Conservation (phyloP, 148 eudicot genomes). For the Rhododendron henanense region DNA sequence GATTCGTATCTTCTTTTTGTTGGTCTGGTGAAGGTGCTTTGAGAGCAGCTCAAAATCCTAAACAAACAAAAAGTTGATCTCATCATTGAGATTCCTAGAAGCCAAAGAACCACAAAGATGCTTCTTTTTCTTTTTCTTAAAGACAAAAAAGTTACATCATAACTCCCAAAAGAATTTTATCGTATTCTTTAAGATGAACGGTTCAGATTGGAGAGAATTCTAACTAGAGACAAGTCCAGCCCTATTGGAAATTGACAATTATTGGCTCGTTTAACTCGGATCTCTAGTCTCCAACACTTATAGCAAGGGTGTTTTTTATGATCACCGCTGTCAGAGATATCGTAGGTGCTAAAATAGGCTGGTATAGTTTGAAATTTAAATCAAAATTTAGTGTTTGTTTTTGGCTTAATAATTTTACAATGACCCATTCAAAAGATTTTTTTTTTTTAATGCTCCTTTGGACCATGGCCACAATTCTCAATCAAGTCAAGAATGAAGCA, state of each 20-base stretch:
- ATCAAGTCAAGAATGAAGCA: not conserved
- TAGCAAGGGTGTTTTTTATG: too few relatives aligned
- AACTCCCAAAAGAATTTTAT: not conserved
- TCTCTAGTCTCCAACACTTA: too few relatives aligned
- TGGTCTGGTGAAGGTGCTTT: not conserved
- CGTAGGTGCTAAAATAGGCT: too few relatives aligned
- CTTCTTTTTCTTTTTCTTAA: not conserved
- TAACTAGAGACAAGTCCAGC: too few relatives aligned
- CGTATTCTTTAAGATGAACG: not conserved
- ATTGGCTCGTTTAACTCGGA: too few relatives aligned
- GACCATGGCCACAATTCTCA: not conserved
- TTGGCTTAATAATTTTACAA: not conserved
- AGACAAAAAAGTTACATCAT: not conserved
- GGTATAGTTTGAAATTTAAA: too few relatives aligned
- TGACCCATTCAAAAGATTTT: not conserved
- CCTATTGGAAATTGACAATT: too few relatives aligned
- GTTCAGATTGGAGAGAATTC: not conserved
- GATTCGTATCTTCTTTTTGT: not conserved
- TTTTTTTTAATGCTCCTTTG: too few relatives aligned
- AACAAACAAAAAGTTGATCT: not conserved
- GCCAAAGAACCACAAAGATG: not conserved
- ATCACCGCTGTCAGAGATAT: too few relatives aligned
- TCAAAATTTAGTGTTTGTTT: too few relatives aligned
- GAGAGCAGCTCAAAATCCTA: not conserved
- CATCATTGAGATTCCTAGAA: not conserved